Evolutionary conservation across 2,329 filamentous ascomycete genomes (phyloP).

Genomic region (Aspergillus pseudonomiae): DNA sequence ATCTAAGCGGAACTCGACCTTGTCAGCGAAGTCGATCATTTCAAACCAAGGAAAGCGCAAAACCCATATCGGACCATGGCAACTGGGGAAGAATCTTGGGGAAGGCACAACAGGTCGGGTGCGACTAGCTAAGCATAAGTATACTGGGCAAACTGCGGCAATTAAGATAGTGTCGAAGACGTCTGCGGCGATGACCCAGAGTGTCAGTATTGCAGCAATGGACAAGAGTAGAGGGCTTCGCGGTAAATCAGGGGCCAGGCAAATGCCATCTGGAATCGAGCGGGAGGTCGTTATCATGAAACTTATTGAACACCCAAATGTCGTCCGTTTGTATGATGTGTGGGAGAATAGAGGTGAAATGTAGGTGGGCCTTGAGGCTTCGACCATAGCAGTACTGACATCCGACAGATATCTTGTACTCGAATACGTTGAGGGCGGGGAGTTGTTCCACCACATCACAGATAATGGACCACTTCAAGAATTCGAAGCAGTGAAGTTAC

Average conservation of each 20-base stretch:
- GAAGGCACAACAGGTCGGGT: constrained; percentile 89
- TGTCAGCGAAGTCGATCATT: constrained; percentile 60
- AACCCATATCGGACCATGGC: constrained; percentile 90
- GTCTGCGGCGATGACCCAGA: constrained; percentile 77
- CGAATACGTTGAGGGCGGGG: constrained; percentile 83
- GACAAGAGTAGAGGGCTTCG: constrained; percentile 68
- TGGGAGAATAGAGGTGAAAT: constrained; percentile 97
- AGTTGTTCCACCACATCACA: constrained; percentile 86
- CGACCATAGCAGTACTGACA: constrained; percentile 16
- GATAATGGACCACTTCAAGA: constrained; percentile 73
- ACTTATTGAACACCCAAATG: constrained; percentile 90
- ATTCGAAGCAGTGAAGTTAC: constrained; percentile 78
- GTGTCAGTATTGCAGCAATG: constrained; percentile 81
- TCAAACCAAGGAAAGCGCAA: constrained; percentile 60
- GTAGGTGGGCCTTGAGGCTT: constrained; percentile 55
- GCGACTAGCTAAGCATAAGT: constrained; percentile 76
- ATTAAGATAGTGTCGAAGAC: constrained; percentile 94
- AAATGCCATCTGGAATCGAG: constrained; percentile 86
- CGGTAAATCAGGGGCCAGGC: constrained; percentile 62
- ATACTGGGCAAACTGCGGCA: constrained; percentile 79
- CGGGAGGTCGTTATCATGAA: constrained; percentile 97
- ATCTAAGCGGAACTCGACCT: constrained; percentile 55
- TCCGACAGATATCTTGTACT: constrained; percentile 81
- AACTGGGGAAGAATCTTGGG: constrained; percentile 84
- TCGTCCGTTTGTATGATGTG: constrained; percentile 92